Conservation (phyloP, 345 rosid species). For the Rhodomyrtus tomentosa region DNA sequence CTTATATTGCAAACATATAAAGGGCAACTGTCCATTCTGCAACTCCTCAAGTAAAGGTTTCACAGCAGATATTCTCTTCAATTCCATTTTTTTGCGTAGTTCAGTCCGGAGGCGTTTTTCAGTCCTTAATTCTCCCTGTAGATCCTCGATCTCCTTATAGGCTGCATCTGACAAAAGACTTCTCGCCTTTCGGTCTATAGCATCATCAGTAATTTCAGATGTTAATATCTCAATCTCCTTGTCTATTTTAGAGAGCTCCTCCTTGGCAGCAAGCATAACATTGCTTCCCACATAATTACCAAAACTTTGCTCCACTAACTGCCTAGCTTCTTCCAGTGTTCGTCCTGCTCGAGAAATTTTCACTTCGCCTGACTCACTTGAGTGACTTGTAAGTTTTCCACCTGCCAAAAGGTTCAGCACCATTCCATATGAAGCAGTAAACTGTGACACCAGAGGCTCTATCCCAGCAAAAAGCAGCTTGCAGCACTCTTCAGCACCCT, state of each 20-base stretch:
- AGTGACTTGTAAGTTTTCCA: conserved; percentile 46
- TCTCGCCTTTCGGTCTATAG: conserved; percentile 71
- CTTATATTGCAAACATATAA: conserved; percentile 71
- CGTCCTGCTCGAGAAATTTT: conserved; percentile 54
- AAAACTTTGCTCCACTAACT: conserved; percentile 86
- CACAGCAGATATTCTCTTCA: conserved; percentile 51
- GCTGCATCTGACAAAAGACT: conserved; percentile 48
- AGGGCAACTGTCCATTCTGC: conserved; percentile 65
- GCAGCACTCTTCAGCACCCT: conserved; percentile 93
- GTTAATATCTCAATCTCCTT: conserved; percentile 58
- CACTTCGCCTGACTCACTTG: conserved; percentile 37
- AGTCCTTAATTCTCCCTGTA: conserved; percentile 61
- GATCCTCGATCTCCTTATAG: conserved; percentile 62
- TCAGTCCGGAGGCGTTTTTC: conserved; percentile 59
- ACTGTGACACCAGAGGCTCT: conserved; percentile 87
- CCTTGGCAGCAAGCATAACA: conserved; percentile 86
- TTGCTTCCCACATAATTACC: conserved; percentile 94
- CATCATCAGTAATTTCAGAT: conserved; percentile 63
- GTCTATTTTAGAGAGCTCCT: conserved; percentile 67
- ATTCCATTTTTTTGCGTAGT: conserved; percentile 50
- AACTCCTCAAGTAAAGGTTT: conserved; percentile 52
- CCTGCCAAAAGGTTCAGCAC: conserved; percentile 90
- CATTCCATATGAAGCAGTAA: conserved; percentile 98
- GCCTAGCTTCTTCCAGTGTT: conserved; percentile 86
- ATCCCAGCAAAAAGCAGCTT: conserved; percentile 80